Conservation (phyloP, 768 basidiomycete genomes). For the Auriscalpium orientale region DNA sequence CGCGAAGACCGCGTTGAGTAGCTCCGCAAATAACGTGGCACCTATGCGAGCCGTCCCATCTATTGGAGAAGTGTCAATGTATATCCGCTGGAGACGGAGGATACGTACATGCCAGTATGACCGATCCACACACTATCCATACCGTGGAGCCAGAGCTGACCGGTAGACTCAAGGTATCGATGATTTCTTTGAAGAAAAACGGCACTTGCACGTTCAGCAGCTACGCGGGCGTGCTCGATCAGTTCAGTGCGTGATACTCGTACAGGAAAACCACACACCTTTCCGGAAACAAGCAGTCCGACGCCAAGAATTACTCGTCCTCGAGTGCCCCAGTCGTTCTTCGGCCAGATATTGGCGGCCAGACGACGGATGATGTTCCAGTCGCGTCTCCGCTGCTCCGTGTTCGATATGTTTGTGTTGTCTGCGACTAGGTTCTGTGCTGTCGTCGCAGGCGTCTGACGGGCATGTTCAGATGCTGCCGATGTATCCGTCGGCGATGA, state of each 20-base stretch:
- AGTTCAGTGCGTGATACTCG: background rate
- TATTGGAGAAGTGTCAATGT: constrained; percentile 25
- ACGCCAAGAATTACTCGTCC: constrained; percentile 79
- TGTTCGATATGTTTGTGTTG: background rate
- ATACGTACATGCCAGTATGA: constrained; percentile 83
- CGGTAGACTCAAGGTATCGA: constrained; percentile 85
- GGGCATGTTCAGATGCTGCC: too few relatives aligned
- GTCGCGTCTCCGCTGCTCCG: constrained; percentile 65
- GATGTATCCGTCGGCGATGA: too few relatives aligned
- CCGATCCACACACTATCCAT: constrained; percentile 86
- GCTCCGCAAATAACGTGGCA: constrained; percentile 83
- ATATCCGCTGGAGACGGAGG: background rate
- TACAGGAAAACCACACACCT: constrained; percentile 43
- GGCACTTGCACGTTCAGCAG: constrained; percentile 98
- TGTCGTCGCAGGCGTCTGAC: too few relatives aligned
- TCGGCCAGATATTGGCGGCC: constrained; percentile 91
- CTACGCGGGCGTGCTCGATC: constrained; percentile 29
- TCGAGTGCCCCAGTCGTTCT: constrained; percentile 74
- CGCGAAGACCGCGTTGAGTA: constrained; percentile 93
- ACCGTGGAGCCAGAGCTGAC: constrained; percentile 69
- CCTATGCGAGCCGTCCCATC: constrained; percentile 89
- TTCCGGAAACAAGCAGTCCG: constrained; percentile 70
- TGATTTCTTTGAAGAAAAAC: constrained; percentile 84
- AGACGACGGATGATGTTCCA: constrained; percentile 81
- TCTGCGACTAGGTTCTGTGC: background rate